phyloP scores from a whole-genome alignment of 208 protist genomes.

The Wallacemonas sp. region DNA sequence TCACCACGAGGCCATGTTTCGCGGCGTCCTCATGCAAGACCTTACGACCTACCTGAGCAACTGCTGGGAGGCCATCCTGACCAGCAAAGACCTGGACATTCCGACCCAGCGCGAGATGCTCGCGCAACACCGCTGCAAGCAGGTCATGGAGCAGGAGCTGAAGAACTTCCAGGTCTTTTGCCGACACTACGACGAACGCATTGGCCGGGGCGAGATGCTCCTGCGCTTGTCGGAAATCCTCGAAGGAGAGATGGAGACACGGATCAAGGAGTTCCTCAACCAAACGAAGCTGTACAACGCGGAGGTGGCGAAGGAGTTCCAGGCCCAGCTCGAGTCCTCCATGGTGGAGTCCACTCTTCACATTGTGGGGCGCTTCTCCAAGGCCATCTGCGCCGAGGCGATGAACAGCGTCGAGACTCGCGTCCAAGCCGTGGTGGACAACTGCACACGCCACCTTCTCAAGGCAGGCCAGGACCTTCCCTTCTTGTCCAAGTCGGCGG shows the following conservation, averaged over 20 bases:
- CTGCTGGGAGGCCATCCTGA: constrained; percentile 93
- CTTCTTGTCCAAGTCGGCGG: constrained; percentile 18
- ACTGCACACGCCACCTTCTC: constrained; percentile 43
- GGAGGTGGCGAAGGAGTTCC: constrained; percentile 37
- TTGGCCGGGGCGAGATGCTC: constrained; percentile 64
- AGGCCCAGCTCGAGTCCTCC: constrained; percentile 47
- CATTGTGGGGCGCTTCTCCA: constrained; percentile 54
- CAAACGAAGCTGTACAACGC: constrained; percentile 72
- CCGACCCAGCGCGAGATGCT: constrained; percentile 96
- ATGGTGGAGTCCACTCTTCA: constrained; percentile 45
- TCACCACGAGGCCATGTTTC: constrained; percentile 64
- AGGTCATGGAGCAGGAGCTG: constrained; percentile 66
- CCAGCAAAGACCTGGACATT: constrained; percentile 96
- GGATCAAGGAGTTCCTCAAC: constrained; percentile 35
- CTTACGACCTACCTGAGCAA: constrained; percentile 78
- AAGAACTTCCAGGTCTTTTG: constrained; percentile 48
- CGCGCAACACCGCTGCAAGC: constrained; percentile 92
- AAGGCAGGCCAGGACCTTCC: constrained; percentile 54
- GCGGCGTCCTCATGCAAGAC: constrained; percentile 80
- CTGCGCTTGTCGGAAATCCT: constrained; percentile 50
- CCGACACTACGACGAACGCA: constrained; percentile 41
- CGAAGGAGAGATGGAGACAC: constrained; percentile 49
- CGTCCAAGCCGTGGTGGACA: constrained; percentile 50
- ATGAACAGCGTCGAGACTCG: constrained; percentile 42
- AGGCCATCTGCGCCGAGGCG: constrained; percentile 48